Percentiles rank a stretch among this genome's conserved stretches.
Evolutionary conservation across 306 rosid species (phyloP).

Genomic region (Vigna mungo): DNA sequence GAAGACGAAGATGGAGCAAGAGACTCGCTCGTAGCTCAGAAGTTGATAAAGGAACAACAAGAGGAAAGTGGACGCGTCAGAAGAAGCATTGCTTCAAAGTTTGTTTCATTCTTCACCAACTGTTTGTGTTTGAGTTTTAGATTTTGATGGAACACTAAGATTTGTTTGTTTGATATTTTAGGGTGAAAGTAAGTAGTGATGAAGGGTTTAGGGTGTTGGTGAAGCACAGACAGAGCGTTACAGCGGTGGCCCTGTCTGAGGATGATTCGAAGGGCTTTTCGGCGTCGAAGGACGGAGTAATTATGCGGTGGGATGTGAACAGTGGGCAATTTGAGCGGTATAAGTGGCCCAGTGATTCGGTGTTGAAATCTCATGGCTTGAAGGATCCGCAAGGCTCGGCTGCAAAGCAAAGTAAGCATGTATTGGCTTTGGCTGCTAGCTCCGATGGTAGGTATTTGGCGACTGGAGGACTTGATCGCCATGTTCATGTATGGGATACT

Average conservation of each 20-base stretch:
- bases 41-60: constrained; percentile 74
- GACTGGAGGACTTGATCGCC: constrained; percentile 94
- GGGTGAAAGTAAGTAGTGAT: constrained; percentile 68
- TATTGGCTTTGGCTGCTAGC: constrained; percentile 78
- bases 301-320: constrained; percentile 89
- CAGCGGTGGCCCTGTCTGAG: constrained; percentile 81
- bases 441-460: constrained; percentile 94
- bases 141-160: neutral
- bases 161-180: constrained; percentile 41
- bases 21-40: constrained; percentile 76
- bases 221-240: constrained; percentile 81
- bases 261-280: constrained; percentile 90
- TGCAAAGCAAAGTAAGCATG: constrained; percentile 68
- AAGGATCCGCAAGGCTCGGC: constrained; percentile 87
- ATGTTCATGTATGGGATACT: constrained; percentile 95
- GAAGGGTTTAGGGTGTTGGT: constrained; percentile 70
- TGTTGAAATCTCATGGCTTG: constrained; percentile 77
- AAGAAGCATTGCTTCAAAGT: constrained; percentile 79
- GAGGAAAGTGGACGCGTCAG: constrained; percentile 89
- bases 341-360: constrained; percentile 75
- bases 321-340: constrained; percentile 81
- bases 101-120: neutral
- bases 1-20: constrained; percentile 61
- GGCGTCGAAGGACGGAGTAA: constrained; percentile 89
- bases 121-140: neutral